Percentiles rank a stretch among this genome's conserved stretches.
These are phyloP conservation scores for Trichomonas tenax DNA, from an alignment of 208 protist species.

Conservation along the genomic window DNA sequence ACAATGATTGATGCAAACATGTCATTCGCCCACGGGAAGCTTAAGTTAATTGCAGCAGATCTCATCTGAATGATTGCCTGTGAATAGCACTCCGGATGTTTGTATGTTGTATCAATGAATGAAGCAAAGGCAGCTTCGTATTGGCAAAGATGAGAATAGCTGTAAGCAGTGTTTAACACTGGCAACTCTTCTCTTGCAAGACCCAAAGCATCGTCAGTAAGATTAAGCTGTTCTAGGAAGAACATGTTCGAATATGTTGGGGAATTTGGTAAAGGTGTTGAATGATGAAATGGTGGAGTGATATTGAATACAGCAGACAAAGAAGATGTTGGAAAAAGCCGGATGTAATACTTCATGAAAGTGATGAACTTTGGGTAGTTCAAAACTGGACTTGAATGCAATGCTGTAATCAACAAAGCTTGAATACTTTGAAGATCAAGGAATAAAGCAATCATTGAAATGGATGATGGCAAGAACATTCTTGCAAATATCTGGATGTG, in stretches of 20 bases:
- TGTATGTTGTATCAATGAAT: background rate
- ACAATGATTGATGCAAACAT: background rate
- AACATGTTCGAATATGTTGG: background rate
- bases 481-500: background rate
- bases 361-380: background rate
- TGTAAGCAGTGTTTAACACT: background rate
- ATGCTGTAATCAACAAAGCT: background rate
- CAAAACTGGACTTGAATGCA: background rate
- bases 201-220: background rate
- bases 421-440: background rate
- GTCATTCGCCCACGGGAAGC: background rate
- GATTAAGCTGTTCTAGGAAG: background rate
- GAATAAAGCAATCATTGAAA: background rate
- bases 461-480: background rate
- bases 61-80: background rate
- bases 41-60: background rate
- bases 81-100: background rate
- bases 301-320: background rate
- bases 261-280: background rate
- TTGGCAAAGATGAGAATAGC: background rate
- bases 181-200: background rate
- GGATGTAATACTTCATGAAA: background rate
- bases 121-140: background rate
- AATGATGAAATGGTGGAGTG: background rate
- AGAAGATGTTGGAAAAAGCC: background rate